These are phyloP conservation scores for Paralagenidium karlingii DNA, from an alignment of 352 stramenopile species.

Conservation along the genomic window DNA sequence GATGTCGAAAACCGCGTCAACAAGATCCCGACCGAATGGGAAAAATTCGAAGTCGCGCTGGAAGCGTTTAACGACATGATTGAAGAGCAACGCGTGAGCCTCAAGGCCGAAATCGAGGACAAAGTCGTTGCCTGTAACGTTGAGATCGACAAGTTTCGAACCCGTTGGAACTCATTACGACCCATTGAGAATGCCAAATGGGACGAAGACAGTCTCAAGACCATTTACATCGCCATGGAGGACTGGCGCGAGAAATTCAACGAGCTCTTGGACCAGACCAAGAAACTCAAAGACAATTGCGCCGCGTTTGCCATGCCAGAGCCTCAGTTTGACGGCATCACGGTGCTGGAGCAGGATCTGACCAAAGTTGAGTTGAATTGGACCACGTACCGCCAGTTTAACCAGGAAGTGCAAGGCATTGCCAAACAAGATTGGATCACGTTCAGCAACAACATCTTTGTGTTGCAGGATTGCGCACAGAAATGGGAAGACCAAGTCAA, in stretches of 20 bases:
- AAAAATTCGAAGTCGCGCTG: conserved; percentile 90
- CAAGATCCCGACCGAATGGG: conserved; percentile 79
- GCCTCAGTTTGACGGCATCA: conserved; percentile 73
- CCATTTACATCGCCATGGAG: conserved; percentile 72
- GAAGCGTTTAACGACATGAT: conserved; percentile 95
- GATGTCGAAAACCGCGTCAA: conserved; percentile 60
- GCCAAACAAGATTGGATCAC: conserved; percentile 86
- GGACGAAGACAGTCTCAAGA: conserved; percentile 49
- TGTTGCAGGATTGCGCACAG: conserved; percentile 81
- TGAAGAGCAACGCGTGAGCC: conserved; percentile 85
- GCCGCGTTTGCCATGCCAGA: conserved; percentile 77
- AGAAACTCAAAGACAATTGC: conserved; percentile 70
- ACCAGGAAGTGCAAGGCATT: conserved; percentile 56
- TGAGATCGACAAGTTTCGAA: conserved; percentile 83
- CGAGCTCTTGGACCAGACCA: conserved; percentile 39
- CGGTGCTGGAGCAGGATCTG: conserved; percentile 68
- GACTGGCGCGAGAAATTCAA: conserved; percentile 81
- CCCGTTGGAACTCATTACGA: conserved; percentile 81
- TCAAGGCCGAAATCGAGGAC: conserved; percentile 83
- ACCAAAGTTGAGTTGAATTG: conserved; percentile 56
- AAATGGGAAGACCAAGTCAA: conserved; percentile 88
- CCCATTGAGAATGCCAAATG: conserved; percentile 74
- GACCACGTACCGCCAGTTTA: conserved; percentile 82
- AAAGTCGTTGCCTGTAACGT: conserved; percentile 84
- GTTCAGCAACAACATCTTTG: conserved; percentile 90